These are phyloP conservation scores for Fusarium dlaminii DNA, from an alignment of 2,329 filamentous ascomycete genomes.

Conservation along the genomic window DNA sequence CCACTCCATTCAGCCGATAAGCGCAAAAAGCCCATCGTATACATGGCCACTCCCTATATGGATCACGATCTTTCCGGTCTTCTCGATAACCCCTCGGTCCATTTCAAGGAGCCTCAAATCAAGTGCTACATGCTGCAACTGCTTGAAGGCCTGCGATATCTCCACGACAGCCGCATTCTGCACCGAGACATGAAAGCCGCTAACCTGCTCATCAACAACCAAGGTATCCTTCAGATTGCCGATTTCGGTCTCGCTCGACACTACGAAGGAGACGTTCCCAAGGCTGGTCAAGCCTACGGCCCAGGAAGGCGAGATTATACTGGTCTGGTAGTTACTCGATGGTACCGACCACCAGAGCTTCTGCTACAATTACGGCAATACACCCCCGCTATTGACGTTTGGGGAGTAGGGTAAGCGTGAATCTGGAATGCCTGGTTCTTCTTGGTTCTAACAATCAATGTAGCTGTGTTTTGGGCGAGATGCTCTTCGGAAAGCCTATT, in stretches of 20 bases:
- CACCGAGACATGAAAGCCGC: slow-evolving; percentile 99
- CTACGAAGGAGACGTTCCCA: slow-evolving; percentile 86
- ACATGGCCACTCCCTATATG: slow-evolving; percentile 99
- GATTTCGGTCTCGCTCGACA: slow-evolving; percentile 96
- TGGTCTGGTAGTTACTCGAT: slow-evolving; percentile 93
- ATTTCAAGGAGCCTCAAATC: slow-evolving; percentile 88
- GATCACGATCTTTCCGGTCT: slow-evolving; percentile 98
- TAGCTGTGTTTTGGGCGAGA: slow-evolving; percentile 97
- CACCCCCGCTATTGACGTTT: slow-evolving; percentile 97
- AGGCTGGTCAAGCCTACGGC: slow-evolving; percentile 80
- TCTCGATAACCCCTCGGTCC: slow-evolving; percentile 91
- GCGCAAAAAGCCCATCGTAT: slow-evolving; percentile 86
- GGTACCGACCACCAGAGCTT: slow-evolving; percentile 96
- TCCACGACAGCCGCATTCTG: slow-evolving; percentile 89
- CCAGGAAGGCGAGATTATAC: slow-evolving; percentile 92
- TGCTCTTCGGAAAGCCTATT: slow-evolving; percentile 94
- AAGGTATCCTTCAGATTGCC: slow-evolving; percentile 92
- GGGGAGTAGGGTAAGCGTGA: slow-evolving; percentile 86
- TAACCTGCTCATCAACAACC: slow-evolving; percentile 95
- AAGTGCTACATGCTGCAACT: slow-evolving; percentile 98
- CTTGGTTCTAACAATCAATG: slow-evolving; percentile 31
- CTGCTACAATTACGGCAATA: slow-evolving; percentile 88
- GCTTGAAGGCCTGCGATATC: slow-evolving; percentile 86
- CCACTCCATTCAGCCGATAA: slow-evolving; percentile 68
- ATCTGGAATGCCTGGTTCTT: not conserved